Percentiles rank a stretch among this genome's conserved stretches.
phyloP scores from a whole-genome alignment of 176 grass and related monocot species.

The Avena eriantha region DNA sequence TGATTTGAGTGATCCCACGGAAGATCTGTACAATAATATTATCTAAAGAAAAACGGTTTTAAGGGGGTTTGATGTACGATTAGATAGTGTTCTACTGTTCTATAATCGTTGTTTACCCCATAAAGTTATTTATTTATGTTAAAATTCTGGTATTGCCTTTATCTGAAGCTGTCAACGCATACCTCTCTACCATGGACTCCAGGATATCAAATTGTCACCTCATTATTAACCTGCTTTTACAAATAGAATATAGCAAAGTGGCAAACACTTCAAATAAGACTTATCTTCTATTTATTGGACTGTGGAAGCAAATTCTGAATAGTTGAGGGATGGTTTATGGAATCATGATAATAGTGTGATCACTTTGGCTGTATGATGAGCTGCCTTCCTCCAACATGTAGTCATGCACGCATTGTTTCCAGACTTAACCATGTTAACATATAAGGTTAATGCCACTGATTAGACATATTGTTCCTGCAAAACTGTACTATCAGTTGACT shows the following conservation, averaged over 20 bases:
- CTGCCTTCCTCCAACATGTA: not conserved
- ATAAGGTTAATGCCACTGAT: not conserved
- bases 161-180: not conserved
- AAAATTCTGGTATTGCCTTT: not conserved
- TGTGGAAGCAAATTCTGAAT: not conserved
- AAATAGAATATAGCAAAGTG: not conserved
- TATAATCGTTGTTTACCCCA: not conserved
- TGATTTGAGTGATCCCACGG: slow-evolving; percentile 10
- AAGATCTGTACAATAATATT: not conserved
- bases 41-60: not conserved
- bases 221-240: not conserved
- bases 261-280: not conserved
- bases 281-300: not conserved
- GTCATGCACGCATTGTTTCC: not conserved
- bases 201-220: slow-evolving; percentile 21
- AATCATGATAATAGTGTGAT: not conserved
- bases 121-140: not conserved
- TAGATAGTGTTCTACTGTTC: not conserved
- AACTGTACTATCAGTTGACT: not conserved
- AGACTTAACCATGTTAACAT: slow-evolving; percentile 4
- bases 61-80: not conserved
- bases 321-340: slow-evolving; percentile 6
- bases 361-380: not conserved
- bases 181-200: slow-evolving; percentile 1
- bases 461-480: slow-evolving; percentile 7